These are phyloP conservation scores for Diplodia seriata DNA, from an alignment of 2,329 filamentous ascomycete genomes.

Conservation along the genomic window DNA sequence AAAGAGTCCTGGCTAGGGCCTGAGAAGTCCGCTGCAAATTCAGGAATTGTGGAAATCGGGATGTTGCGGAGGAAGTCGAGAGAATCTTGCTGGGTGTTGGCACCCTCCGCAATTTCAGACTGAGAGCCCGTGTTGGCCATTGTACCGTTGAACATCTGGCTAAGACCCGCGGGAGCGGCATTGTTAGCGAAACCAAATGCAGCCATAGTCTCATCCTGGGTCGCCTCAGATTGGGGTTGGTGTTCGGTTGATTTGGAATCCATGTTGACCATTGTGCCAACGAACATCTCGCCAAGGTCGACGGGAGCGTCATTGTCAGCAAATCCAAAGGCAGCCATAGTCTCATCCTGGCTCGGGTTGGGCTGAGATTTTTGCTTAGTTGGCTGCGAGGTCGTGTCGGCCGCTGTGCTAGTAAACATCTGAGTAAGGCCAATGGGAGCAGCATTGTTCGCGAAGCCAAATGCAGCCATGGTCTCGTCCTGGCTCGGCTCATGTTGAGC, in stretches of 20 bases:
- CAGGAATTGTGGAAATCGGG: slow-evolving; percentile 65
- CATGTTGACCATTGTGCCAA: slow-evolving; percentile 79
- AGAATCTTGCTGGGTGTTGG: slow-evolving; percentile 56
- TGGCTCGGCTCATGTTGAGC: slow-evolving; percentile 34
- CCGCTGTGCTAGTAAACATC: slow-evolving; percentile 90
- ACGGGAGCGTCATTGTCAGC: slow-evolving; percentile 35
- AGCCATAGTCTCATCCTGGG: slow-evolving; percentile 44
- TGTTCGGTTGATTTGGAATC: slow-evolving; percentile 46
- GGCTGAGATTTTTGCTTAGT: no score
- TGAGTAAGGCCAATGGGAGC: slow-evolving; percentile 76
- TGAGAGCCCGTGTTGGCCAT: slow-evolving; percentile 69
- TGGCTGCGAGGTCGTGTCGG: slow-evolving; percentile 58
- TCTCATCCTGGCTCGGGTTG: slow-evolving; percentile 36
- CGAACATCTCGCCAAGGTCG: slow-evolving; percentile 81
- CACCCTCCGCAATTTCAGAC: slow-evolving; percentile 44
- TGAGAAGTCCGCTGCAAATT: slow-evolving; percentile 59
- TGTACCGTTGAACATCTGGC: slow-evolving; percentile 89
- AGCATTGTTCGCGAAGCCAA: slow-evolving; percentile 48
- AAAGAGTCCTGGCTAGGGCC: slow-evolving; percentile 67
- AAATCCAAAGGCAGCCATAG: slow-evolving; percentile 47
- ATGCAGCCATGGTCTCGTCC: slow-evolving; percentile 47
- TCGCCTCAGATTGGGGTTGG: slow-evolving; percentile 15
- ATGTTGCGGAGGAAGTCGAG: slow-evolving; percentile 58
- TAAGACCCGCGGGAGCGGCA: slow-evolving; percentile 69
- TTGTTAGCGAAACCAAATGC: slow-evolving; percentile 50